These are phyloP conservation scores for Geotrichum siamense DNA, from an alignment of 1,139 yeast species.

Conservation along the genomic window DNA sequence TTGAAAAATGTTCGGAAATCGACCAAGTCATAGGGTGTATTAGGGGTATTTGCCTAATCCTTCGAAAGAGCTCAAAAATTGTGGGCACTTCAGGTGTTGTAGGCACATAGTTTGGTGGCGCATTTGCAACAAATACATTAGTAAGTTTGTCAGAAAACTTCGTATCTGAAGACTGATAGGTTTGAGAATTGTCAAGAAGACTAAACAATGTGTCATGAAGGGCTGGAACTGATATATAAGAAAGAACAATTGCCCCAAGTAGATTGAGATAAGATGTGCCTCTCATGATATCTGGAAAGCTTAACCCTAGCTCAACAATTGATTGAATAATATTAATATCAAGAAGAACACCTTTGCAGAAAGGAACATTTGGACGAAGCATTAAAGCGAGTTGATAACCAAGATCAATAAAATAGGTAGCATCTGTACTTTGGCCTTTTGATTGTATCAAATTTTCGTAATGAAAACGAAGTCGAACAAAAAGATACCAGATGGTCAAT, in stretches of 20 bases:
- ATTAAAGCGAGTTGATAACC: slow-evolving; percentile 6
- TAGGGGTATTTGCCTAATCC: slow-evolving; percentile 7
- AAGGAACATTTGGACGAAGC: slow-evolving; percentile 3
- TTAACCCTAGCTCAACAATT: slow-evolving; percentile 8
- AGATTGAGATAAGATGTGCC: slow-evolving; percentile 1
- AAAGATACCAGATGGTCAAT: slow-evolving; percentile 6
- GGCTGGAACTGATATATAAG: slow-evolving; percentile 6
- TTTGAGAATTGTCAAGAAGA: not conserved
- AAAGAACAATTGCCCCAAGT: slow-evolving; percentile 8
- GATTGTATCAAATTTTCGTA: not conserved
- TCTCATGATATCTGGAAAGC: not conserved
- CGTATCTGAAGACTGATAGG: too few relatives aligned
- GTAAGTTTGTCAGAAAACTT: slow-evolving; percentile 10
- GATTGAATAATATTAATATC: slow-evolving; percentile 3
- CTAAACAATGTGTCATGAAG: slow-evolving; percentile 3
- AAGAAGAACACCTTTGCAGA: slow-evolving; percentile 8
- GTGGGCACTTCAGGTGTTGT: slow-evolving; percentile 6
- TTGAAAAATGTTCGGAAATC: slow-evolving; percentile 2
- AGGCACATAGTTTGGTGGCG: slow-evolving; percentile 2
- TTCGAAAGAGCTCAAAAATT: slow-evolving; percentile 5
- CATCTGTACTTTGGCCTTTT: not conserved
- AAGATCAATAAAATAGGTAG: not conserved
- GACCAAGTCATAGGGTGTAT: slow-evolving; percentile 11
- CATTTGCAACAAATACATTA: slow-evolving; percentile 2
- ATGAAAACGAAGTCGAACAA: not conserved